phyloP scores from a whole-genome alignment of 768 basidiomycete genomes.

The Asterophora parasitica region DNA sequence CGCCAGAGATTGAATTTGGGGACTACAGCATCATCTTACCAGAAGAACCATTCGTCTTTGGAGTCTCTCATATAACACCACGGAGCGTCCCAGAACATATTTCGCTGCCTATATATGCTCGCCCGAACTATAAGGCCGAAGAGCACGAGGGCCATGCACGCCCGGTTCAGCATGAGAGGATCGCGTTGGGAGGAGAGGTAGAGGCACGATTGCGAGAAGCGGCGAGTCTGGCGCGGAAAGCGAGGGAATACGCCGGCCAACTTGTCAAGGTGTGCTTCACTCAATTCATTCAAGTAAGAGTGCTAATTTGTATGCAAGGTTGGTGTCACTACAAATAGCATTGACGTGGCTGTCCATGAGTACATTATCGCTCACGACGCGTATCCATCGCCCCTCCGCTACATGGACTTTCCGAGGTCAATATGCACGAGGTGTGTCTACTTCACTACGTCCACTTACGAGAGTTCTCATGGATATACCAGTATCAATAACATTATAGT shows the following conservation, averaged over 20 bases:
- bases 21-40: slow-evolving; percentile 60
- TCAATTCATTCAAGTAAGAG: neutral
- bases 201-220: slow-evolving; percentile 50
- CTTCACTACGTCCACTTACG: too few relatives aligned
- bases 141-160: slow-evolving; percentile 1
- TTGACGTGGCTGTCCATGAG: slow-evolving; percentile 71
- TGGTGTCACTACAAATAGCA: slow-evolving; percentile 66
- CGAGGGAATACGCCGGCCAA: slow-evolving; percentile 48
- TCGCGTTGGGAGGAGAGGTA: slow-evolving; percentile 49
- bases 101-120: slow-evolving; percentile 50
- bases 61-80: slow-evolving; percentile 55
- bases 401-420: slow-evolving; percentile 70
- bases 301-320: slow-evolving; percentile 34
- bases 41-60: slow-evolving; percentile 58
- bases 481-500: slow-evolving; percentile 85
- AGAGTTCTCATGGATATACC: slow-evolving; percentile 46
- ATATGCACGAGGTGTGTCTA: slow-evolving; percentile 59
- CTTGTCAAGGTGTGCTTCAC: slow-evolving; percentile 43
- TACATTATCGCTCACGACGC: slow-evolving; percentile 64
- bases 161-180: slow-evolving; percentile 20
- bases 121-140: slow-evolving; percentile 8
- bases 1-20: slow-evolving; percentile 37
- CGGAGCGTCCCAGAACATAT: slow-evolving; percentile 57
- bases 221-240: slow-evolving; percentile 50
- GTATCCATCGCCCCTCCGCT: slow-evolving; percentile 84